Evolutionary conservation across 495 filamentous ascomycete species (phyloP), one percentile per base, ranked within the genome.

Genomic region (Hyaloscypha bicolor): DNA sequence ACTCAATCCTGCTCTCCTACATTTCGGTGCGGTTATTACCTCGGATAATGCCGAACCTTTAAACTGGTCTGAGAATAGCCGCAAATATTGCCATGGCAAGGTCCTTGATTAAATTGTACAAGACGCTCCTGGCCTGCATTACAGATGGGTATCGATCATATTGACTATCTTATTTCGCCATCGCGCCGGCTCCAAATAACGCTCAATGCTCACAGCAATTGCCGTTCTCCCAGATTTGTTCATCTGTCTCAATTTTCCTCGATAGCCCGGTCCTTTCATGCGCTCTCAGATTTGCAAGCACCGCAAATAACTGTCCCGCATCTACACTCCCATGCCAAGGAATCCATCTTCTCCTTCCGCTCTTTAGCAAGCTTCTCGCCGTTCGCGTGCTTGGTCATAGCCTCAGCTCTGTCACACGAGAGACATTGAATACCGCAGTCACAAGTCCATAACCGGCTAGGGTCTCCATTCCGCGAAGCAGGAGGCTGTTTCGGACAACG

Each of bases 261-360:
- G 1, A 37, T 37, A 12, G 3, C 12, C 35, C 6, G 3, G 35
- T 37, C 11, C 16, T 4, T 48, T 48, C 42, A 48, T 48, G 9
- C 42, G 16, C 11, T 19, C 16, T 37, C 56, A 0, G 29, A n/a
- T 33, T 65, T 71, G 60, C 65, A 68, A 37, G 29, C 32, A 9
- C 60, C 57, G 32, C 64, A 68, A 25, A 68, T 2, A 14, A 65
- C 45, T 25, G 55, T 35, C 16, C 55, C 60, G 29, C 68, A 70
- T 19, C 33, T 25, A 57, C 68, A 70, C 5, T 64, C 59, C 68
- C 69, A 71, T 19, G 58, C 61, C 21, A 19, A 14, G 3, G 32
- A 48, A 9, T 45, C 39, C 16, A 45, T 33, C 9, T 22, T 64
- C 21, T 21, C 45, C 25, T 57, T 65, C 51, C 22, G 11, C 25